These are phyloP conservation scores for Rehmannia glutinosa DNA, from an alignment of 257 asterid genomes.

Conservation along the genomic window DNA sequence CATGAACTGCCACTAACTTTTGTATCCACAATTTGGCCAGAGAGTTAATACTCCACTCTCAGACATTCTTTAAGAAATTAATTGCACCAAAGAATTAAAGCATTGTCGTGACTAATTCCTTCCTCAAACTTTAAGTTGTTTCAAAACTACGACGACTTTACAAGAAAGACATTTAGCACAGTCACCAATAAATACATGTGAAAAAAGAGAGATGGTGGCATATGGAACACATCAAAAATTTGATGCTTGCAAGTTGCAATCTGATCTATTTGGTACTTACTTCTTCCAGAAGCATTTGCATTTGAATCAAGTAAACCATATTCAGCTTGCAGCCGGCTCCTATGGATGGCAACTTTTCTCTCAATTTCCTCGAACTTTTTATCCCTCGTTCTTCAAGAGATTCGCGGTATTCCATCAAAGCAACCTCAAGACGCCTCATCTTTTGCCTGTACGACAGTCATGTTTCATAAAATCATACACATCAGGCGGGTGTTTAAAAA, in stretches of 20 bases:
- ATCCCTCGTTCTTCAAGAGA: constrained; percentile 71
- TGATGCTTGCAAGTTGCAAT: not conserved
- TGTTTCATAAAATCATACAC: constrained; percentile 10
- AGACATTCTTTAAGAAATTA: too few relatives aligned
- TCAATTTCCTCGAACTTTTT: constrained; percentile 55
- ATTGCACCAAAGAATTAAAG: too few relatives aligned
- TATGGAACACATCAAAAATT: too few relatives aligned
- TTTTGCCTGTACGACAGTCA: constrained; percentile 44
- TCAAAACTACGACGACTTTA: too few relatives aligned
- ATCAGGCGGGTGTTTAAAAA: not conserved
- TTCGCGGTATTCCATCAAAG: constrained; percentile 70
- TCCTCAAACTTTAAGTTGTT: too few relatives aligned
- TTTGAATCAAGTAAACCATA: constrained; percentile 45
- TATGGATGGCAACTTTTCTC: constrained; percentile 56
- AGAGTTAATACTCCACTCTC: too few relatives aligned
- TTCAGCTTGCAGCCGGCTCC: constrained; percentile 49
- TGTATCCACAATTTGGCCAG: too few relatives aligned
- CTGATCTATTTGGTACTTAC: constrained; percentile 31
- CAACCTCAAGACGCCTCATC: constrained; percentile 71
- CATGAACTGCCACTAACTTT: too few relatives aligned
- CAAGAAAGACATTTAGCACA: too few relatives aligned
- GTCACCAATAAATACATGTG: too few relatives aligned
- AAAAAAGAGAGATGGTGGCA: too few relatives aligned
- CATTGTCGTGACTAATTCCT: too few relatives aligned
- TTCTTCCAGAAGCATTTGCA: constrained; percentile 42